Percentiles rank a stretch among this genome's conserved stretches.
These are phyloP conservation scores for Globisporangium parvum DNA, from an alignment of 352 stramenopile species.

Conservation along the genomic window DNA sequence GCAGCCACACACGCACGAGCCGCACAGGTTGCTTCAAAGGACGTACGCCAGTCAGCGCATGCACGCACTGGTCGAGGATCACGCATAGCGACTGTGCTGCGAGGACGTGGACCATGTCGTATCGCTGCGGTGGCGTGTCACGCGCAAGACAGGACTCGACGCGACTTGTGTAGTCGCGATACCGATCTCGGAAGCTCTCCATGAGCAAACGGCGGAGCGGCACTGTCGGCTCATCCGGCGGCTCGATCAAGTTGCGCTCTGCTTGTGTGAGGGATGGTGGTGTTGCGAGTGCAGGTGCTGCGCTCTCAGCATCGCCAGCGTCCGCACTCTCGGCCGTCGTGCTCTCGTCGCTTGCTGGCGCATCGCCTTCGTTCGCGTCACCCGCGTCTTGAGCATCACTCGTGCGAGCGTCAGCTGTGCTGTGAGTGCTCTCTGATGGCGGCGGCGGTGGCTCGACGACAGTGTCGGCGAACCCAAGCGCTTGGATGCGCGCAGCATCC, in stretches of 20 bases:
- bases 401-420: background rate
- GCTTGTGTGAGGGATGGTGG: slow-evolving; percentile 13
- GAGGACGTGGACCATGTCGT: slow-evolving; percentile 35
- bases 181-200: slow-evolving; percentile 24
- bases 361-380: background rate
- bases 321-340: slow-evolving; percentile 4
- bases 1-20: too few species aligned
- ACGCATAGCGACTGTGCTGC: slow-evolving; percentile 37
- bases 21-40: too few species aligned
- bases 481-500: slow-evolving; percentile 11
- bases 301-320: slow-evolving; percentile 7
- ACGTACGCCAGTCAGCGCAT: slow-evolving; percentile 50
- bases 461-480: slow-evolving; percentile 26
- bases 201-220: slow-evolving; percentile 21
- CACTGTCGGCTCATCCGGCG: slow-evolving; percentile 28
- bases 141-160: slow-evolving; percentile 12
- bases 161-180: slow-evolving; percentile 24
- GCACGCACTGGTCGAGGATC: slow-evolving; percentile 55
- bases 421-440: background rate
- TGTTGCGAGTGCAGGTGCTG: slow-evolving; percentile 1
- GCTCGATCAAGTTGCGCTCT: slow-evolving; percentile 32
- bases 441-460: background rate
- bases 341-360: background rate
- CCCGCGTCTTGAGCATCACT: background rate
- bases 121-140: slow-evolving; percentile 6